These are phyloP conservation scores for Trypanosoma lewisi DNA, from an alignment of 208 protist species.

Conservation along the genomic window DNA sequence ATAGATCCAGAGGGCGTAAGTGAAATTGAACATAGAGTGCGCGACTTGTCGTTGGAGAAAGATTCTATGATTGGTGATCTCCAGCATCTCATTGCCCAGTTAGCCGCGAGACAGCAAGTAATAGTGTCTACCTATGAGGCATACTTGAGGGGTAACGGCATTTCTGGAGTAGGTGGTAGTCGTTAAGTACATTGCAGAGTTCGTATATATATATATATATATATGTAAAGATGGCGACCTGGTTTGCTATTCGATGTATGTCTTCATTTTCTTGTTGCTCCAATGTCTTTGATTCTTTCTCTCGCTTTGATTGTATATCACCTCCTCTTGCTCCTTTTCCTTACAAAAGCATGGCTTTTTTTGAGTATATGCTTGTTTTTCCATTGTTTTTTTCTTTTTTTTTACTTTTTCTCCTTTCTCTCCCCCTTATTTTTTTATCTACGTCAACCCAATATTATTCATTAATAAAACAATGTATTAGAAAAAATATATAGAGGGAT, in stretches of 20 bases:
- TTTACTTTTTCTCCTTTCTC: no score
- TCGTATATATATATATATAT: background rate
- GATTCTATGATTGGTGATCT: slow-evolving; percentile 95
- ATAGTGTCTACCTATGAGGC: slow-evolving; percentile 74
- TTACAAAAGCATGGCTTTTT: background rate
- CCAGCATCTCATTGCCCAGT: slow-evolving; percentile 72
- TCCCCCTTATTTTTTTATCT: slow-evolving; percentile 7
- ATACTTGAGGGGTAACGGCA: slow-evolving; percentile 81
- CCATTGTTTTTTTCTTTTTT: background rate
- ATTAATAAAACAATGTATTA: no score
- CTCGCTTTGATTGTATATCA: background rate
- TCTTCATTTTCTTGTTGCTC: background rate
- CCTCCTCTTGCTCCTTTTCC: background rate
- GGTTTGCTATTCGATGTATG: slow-evolving; percentile 12
- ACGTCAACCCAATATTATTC: slow-evolving; percentile 3
- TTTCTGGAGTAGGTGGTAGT: slow-evolving; percentile 43
- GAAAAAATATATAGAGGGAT: slow-evolving; percentile 25
- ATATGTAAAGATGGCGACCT: slow-evolving; percentile 25
- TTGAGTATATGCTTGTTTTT: background rate
- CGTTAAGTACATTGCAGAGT: slow-evolving; percentile 17
- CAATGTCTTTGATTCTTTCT: background rate
- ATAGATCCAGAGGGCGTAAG: slow-evolving; percentile 91
- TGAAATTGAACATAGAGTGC: slow-evolving; percentile 91
- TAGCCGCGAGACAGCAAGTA: slow-evolving; percentile 67
- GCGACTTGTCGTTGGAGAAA: slow-evolving; percentile 95